Evolutionary conservation across 805 yeast species (phyloP).

Genomic region (Teunomyces atbi): DNA sequence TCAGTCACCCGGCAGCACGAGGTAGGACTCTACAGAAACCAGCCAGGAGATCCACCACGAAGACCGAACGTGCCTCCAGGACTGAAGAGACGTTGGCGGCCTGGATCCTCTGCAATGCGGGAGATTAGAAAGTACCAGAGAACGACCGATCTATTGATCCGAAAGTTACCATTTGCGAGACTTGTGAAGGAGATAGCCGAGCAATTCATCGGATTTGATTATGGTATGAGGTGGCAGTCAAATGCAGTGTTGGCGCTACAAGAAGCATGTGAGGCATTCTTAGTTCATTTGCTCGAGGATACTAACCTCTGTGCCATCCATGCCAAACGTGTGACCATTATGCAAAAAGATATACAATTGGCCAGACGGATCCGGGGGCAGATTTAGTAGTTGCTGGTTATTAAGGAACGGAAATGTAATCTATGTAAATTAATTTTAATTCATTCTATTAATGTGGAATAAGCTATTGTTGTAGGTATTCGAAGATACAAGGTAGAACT

Average conservation of each 20-base stretch:
- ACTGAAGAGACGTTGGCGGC: slow-evolving; percentile 47
- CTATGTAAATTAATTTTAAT: slow-evolving; percentile 1
- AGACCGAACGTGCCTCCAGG: background rate
- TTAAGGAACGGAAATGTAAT: slow-evolving; percentile 1
- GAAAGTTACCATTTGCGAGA: slow-evolving; percentile 77
- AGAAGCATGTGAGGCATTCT: slow-evolving; percentile 77
- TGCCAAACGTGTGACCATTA: slow-evolving; percentile 79
- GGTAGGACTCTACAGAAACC: slow-evolving; percentile 45
- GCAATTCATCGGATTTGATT: slow-evolving; percentile 50
- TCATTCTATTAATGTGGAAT: background rate
- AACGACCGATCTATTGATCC: slow-evolving; percentile 62
- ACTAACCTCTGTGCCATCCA: slow-evolving; percentile 76
- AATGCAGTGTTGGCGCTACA: slow-evolving; percentile 75
- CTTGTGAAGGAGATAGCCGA: slow-evolving; percentile 73
- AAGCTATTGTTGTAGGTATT: background rate
- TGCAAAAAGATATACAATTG: slow-evolving; percentile 78
- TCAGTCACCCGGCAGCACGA: slow-evolving; percentile 7
- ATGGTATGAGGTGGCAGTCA: slow-evolving; percentile 73
- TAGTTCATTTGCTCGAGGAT: slow-evolving; percentile 72
- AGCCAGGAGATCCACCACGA: slow-evolving; percentile 53
- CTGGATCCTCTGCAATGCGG: slow-evolving; percentile 64
- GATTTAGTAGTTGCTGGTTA: slow-evolving; percentile 8
- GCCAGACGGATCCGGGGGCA: slow-evolving; percentile 75
- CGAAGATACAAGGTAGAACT: background rate
- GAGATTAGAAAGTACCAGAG: slow-evolving; percentile 70